phyloP scores from a whole-genome alignment of 768 basidiomycete genomes.

The Panellus pusillus region DNA sequence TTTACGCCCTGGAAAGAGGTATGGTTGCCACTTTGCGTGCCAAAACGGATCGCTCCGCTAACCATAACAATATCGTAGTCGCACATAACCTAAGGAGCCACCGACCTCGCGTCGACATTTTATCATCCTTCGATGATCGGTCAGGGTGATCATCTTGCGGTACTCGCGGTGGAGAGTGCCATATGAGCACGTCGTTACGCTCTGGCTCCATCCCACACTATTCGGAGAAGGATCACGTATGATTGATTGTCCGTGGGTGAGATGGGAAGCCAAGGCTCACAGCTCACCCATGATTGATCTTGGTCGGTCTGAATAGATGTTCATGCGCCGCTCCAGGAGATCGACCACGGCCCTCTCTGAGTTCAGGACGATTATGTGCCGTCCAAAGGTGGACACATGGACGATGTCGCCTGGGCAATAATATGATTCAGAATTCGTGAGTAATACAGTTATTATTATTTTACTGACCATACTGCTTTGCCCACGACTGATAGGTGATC shows the following conservation, averaged over 20 bases:
- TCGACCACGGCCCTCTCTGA: constrained; percentile 23
- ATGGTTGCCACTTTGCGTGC: no score
- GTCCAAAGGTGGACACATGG: constrained; percentile 22
- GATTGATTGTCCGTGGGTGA: background rate
- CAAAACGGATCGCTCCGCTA: no score
- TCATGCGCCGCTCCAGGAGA: constrained; percentile 29
- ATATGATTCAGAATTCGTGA: background rate
- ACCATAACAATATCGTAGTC: no score
- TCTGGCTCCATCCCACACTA: constrained; percentile 2
- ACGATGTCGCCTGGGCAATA: constrained; percentile 27
- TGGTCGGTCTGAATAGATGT: constrained; percentile 30
- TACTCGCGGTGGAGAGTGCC: background rate
- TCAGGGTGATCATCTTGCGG: background rate
- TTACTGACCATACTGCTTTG: constrained; percentile 2
- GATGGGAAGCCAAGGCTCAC: background rate
- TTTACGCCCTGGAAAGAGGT: no score
- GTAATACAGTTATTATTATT: background rate
- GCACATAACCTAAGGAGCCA: no score
- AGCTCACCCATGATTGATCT: constrained; percentile 12
- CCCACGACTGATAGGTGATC: background rate
- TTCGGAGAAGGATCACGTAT: background rate
- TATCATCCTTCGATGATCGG: no score
- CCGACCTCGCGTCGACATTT: no score
- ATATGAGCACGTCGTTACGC: background rate
- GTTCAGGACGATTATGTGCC: constrained; percentile 28